Base-by-base conservation (phyloP, 2,329 filamentous ascomycete genomes). In the Aaosphaeria pasadenensis region DNA sequence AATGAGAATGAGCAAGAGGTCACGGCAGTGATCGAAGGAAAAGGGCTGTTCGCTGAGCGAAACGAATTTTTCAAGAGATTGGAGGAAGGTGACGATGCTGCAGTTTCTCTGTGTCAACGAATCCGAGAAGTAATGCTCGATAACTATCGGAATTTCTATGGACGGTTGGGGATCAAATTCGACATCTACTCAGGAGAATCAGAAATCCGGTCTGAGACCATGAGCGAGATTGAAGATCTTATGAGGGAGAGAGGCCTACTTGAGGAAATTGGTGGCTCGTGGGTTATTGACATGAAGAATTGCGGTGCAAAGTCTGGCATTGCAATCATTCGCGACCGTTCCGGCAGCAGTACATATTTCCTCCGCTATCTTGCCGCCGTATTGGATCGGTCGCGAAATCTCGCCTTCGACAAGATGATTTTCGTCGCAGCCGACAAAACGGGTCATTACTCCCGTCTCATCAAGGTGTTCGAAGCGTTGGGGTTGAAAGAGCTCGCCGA, bases 361-460 rank as follows among this genome's bases (percentile, higher is more conserved):
- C 89, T 88, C 44, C 83, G 88, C 56, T 87, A 92, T 67, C 86
- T 91, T 53, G 87, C 84, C 57, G 86, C 90, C 62, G 80, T 89
- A 30, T 71, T 90, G 45, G 80, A 84, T 60, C 82, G 88, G 47
- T 73, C 81, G 42, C 76, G 84, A 24, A 78, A 80, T 60, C 72
- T 73, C 71, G 67, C 83, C 7, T 89, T 88, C 58, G 86, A 91
- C 71, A 83, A 88, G 65, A 88, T 91, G 86, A 86, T 90, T 52
- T 91, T 90, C 60, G 87, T 91, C 7, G 86, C 86, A 1, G 84
- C 81, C 24, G 81, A 85, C 54, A 87, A 91, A 60, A 86, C 88
- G 58, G 75, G 87, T 9, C 87, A 91, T 63, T 77, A 90, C 46
- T 82, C 83, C 60, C 86, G 89, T 65, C 75, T 91, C 11, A 88